Evolutionary conservation across 192 early-diverging fungal genomes (phyloP).

Genomic region (Radiomyces spectabilis): DNA sequence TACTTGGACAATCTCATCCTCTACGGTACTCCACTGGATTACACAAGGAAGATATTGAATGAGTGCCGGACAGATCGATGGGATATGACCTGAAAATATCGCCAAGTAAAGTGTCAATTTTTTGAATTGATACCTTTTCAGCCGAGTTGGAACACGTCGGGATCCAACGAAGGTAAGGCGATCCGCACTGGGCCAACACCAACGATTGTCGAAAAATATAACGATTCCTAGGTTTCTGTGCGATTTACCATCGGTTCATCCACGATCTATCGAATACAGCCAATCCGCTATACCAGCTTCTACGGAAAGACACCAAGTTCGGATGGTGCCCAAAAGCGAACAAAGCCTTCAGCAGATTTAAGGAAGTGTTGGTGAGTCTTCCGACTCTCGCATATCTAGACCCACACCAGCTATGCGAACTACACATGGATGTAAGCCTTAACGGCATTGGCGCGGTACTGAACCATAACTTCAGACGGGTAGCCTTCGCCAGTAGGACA

Average conservation of each 20-base stretch:
- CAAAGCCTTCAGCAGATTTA: neutral
- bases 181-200: neutral
- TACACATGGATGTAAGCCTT: neutral
- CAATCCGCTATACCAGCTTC: constrained; percentile 6
- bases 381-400: neutral
- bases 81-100: neutral
- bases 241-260: constrained; percentile 19
- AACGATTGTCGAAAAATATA: neutral
- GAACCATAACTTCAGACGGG: constrained; percentile 1
- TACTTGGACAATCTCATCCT: neutral
- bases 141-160: neutral
- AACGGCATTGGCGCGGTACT: neutral
- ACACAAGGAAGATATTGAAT: too few species aligned
- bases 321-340: neutral
- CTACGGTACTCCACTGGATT: too few species aligned
- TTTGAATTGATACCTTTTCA: neutral
- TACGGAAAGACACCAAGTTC: neutral
- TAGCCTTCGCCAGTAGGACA: constrained; percentile 19
- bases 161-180: neutral
- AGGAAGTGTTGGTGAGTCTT: neutral
- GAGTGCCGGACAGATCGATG: too few species aligned
- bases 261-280: neutral
- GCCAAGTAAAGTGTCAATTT: constrained; percentile 6
- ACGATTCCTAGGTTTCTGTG: constrained; percentile 15
- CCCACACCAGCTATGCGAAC: neutral